A percentile compares a stretch with the other conserved stretches of the same genome.
These are phyloP conservation scores for Berkeleyomyces rouxiae DNA, from an alignment of 2,329 filamentous ascomycete species.

Conservation along the genomic window DNA sequence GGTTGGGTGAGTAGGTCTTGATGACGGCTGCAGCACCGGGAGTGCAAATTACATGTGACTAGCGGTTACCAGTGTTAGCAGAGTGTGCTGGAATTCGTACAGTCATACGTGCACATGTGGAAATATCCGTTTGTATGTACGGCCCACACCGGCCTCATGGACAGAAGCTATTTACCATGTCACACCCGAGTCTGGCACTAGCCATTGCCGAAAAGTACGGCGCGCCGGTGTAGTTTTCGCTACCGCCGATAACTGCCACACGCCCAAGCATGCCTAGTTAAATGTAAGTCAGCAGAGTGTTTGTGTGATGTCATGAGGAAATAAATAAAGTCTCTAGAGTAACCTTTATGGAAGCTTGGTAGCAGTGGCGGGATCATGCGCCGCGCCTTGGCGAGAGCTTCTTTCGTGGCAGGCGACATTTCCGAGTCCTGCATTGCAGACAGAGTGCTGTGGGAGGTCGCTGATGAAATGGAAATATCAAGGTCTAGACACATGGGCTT, in stretches of 20 bases:
- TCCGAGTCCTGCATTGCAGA: constrained; percentile 17
- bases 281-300: neutral
- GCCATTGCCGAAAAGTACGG: constrained; percentile 98
- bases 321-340: constrained; percentile 14
- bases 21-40: constrained; percentile 74
- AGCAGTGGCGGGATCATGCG: constrained; percentile 90
- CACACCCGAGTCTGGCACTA: constrained; percentile 73
- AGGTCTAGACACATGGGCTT: no score
- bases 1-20: constrained; percentile 92
- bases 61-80: neutral
- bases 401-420: constrained; percentile 56
- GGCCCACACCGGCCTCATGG: neutral
- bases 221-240: constrained; percentile 89
- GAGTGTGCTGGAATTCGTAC: neutral
- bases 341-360: constrained; percentile 90
- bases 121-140: no score
- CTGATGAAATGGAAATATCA: no score
- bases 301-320: neutral
- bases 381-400: constrained; percentile 64
- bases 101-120: no score
- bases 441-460: neutral
- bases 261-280: constrained; percentile 35
- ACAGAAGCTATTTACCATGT: constrained; percentile 47
- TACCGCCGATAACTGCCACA: constrained; percentile 85
- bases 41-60: constrained; percentile 94